Conservation (phyloP, 768 basidiomycete species). For the Lentinula lateritia region DNA sequence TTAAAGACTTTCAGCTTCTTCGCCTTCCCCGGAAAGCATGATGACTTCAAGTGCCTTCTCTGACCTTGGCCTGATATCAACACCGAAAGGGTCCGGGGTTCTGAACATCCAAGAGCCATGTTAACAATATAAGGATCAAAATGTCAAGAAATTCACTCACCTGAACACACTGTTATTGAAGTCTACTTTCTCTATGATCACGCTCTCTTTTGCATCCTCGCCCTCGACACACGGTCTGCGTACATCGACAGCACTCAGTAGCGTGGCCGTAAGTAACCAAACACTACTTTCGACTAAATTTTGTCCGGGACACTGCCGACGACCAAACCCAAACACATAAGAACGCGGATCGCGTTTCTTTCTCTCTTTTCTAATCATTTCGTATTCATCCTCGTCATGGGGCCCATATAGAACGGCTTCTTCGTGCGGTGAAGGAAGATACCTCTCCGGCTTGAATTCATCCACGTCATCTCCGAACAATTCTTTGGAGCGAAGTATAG, state of each 20-base stretch:
- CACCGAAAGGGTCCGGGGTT: conserved; percentile 42
- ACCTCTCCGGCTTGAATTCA: conserved; percentile 16
- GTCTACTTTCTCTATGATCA: conserved; percentile 22
- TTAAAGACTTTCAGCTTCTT: not conserved
- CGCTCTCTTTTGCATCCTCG: not conserved
- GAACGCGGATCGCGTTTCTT: conserved; percentile 36
- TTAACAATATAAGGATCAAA: not conserved
- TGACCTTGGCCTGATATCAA: conserved; percentile 42
- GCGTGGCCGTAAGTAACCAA: conserved; percentile 52
- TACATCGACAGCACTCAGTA: conserved; percentile 56
- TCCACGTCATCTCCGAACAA: conserved; percentile 6
- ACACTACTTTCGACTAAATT: conserved; percentile 58
- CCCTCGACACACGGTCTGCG: conserved; percentile 44
- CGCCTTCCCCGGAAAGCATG: conserved; percentile 1
- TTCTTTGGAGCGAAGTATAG: conserved; percentile 7
- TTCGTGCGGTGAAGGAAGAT: conserved; percentile 11
- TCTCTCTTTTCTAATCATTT: conserved; percentile 15
- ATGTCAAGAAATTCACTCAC: conserved; percentile 24
- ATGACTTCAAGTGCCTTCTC: conserved; percentile 6
- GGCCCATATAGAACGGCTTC: conserved; percentile 11
- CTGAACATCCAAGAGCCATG: conserved; percentile 17
- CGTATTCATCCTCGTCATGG: conserved; percentile 9
- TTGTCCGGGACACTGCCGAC: conserved; percentile 59
- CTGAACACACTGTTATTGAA: conserved; percentile 64
- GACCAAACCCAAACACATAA: conserved; percentile 45